Base-by-base conservation (phyloP, 179 eudicot species). In the Beta lomatogona region DNA sequence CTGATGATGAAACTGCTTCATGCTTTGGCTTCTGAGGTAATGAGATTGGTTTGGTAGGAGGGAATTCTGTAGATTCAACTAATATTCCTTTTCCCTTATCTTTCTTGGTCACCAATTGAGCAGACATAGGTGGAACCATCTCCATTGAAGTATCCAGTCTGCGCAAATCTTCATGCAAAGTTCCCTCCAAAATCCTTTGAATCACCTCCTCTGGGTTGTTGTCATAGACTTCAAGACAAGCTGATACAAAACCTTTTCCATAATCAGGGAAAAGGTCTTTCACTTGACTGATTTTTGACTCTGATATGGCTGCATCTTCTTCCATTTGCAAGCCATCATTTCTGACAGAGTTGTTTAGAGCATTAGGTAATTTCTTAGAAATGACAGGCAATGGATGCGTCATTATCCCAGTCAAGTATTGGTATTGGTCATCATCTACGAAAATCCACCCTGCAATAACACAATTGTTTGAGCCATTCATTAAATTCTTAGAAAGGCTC, bases 251-350 rank as follows among this genome's bases (percentile, higher is more conserved):
- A 15, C 99, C 99, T 58, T 88, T 91, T 9, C 99, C 99, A 80
- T 91, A 96, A 75, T 96, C 94, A 53, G 99, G 99, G 87, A 96
- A 92, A 72, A 96, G 83, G 82, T 96, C 99, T 79, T 86, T 94
- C 85, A 96, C 91, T 88, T 96, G 99, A 86, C 96, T 94, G 69
- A 96, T 90, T 89, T 90, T 94, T 8, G 99, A 96, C 83, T 91
- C 99, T 19, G 80, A 69, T 75, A 94, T 88, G 73, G 88, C 97
- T 28, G 85, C 71, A 75, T 91, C 97, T 89, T 94, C 99, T 79
- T 91, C 91, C 73, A 80, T 63, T 67, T 82, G 95, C 46, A 81
- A 45, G 21, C 76, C 81, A 72, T 87, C 87, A 71, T 66, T 83
- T 79, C 82, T 66, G 14, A 50, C 77, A 16, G 91, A 63, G 58